A percentile compares a stretch with the other conserved stretches of the same genome.
Conservation (phyloP, 129 eudicot genomes). For the Saposhnikovia divaricata region DNA sequence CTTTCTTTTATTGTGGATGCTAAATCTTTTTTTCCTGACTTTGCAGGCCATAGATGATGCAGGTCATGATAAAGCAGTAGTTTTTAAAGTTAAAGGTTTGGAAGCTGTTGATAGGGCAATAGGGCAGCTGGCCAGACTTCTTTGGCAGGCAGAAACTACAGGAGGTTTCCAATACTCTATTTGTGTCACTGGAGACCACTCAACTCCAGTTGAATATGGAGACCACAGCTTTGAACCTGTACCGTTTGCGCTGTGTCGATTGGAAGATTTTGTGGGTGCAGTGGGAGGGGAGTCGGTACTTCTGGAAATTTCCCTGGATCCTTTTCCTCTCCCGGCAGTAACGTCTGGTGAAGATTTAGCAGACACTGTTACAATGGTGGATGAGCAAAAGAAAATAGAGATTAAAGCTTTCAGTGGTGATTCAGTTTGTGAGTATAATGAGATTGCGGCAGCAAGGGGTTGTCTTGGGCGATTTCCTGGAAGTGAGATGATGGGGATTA, state of each 20-base stretch:
- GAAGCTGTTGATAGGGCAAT: constrained; percentile 91
- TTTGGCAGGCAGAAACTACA: constrained; percentile 66
- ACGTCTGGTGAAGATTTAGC: constrained; percentile 49
- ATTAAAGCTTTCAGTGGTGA: constrained; percentile 48
- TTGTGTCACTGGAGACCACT: constrained; percentile 93
- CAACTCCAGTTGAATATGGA: constrained; percentile 95
- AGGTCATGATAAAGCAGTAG: constrained; percentile 93
- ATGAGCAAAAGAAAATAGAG: constrained; percentile 12
- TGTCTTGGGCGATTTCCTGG: constrained; percentile 93
- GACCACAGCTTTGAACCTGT: constrained; percentile 98
- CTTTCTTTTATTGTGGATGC: background rate
- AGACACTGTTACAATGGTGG: constrained; percentile 18
- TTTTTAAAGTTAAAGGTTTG: constrained; percentile 80
- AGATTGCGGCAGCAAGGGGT: constrained; percentile 76
- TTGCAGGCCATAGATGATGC: constrained; percentile 95
- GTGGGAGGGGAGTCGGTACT: constrained; percentile 64
- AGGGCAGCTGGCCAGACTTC: constrained; percentile 84
- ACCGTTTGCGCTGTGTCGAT: constrained; percentile 69
- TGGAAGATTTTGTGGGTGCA: constrained; percentile 76
- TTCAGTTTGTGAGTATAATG: constrained; percentile 57
- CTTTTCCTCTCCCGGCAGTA: constrained; percentile 68
- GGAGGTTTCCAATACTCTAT: constrained; percentile 63
- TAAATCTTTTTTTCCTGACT: constrained; percentile 8
- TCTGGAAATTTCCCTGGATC: constrained; percentile 53
- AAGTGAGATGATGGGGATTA: constrained; percentile 88